These are phyloP conservation scores for Sanghuangporus baumii DNA, from an alignment of 1,284 basidiomycete genomes.

Conservation along the genomic window DNA sequence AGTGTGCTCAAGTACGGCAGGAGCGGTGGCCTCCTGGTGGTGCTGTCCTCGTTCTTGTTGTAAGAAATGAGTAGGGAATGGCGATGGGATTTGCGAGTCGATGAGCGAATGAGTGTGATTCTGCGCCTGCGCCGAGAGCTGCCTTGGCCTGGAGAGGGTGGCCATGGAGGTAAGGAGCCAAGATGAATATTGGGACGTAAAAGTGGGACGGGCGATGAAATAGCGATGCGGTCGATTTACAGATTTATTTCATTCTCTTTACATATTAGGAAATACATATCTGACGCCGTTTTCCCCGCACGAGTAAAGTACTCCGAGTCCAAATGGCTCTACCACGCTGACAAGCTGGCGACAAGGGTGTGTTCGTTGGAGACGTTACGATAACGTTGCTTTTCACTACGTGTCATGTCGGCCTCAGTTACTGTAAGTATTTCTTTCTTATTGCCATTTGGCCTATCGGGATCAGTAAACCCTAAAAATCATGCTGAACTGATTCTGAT, in stretches of 20 bases:
- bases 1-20: conserved; percentile 10
- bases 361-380: background rate
- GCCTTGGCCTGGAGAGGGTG: conserved; percentile 13
- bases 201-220: background rate
- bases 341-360: background rate
- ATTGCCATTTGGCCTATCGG: background rate
- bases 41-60: conserved; percentile 10
- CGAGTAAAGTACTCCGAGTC: background rate
- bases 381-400: background rate
- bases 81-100: conserved; percentile 27
- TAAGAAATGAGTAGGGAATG: conserved; percentile 22
- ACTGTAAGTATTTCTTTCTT: background rate
- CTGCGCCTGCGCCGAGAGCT: background rate
- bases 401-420: background rate
- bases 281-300: background rate
- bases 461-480: background rate
- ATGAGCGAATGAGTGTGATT: conserved; percentile 14
- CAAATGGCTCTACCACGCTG: background rate
- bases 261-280: background rate
- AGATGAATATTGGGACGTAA: background rate
- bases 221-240: background rate
- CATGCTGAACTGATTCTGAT: conserved; percentile 3
- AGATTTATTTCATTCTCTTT: background rate
- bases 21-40: background rate
- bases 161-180: conserved; percentile 17